Conservation (phyloP, 2,329 filamentous ascomycete species). For the Saccharata proteae region DNA sequence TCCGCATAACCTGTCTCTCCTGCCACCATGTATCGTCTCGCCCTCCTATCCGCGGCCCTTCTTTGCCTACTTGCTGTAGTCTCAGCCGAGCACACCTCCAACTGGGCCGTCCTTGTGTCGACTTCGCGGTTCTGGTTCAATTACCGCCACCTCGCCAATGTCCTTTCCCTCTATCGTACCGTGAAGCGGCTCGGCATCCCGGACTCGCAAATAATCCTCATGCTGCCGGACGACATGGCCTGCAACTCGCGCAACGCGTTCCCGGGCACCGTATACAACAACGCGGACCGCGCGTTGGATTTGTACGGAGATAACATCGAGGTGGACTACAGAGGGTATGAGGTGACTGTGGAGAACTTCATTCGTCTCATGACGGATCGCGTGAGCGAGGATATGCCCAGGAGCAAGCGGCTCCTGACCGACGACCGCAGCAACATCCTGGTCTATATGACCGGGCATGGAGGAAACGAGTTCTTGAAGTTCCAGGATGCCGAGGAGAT, state of each 20-base stretch:
- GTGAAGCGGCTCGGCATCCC: slow-evolving; percentile 96
- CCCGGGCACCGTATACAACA: slow-evolving; percentile 95
- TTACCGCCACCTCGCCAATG: slow-evolving; percentile 95
- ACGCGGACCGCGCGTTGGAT: slow-evolving; percentile 88
- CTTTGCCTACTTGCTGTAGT: slow-evolving; percentile 1
- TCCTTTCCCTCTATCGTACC: slow-evolving; percentile 91
- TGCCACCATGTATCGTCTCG: too few relatives aligned
- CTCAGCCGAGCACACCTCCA: slow-evolving; percentile 78
- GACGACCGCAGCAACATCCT: slow-evolving; percentile 94
- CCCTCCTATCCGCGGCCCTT: too few relatives aligned
- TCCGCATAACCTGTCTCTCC: too few relatives aligned
- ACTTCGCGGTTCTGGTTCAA: slow-evolving; percentile 99
- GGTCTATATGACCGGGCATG: slow-evolving; percentile 98
- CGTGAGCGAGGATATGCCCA: slow-evolving; percentile 85
- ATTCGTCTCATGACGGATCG: slow-evolving; percentile 90
- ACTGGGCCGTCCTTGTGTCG: slow-evolving; percentile 98
- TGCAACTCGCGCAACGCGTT: slow-evolving; percentile 98
- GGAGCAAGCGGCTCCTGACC: slow-evolving; percentile 85
- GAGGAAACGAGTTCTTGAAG: slow-evolving; percentile 94
- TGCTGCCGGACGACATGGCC: slow-evolving; percentile 99
- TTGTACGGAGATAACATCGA: slow-evolving; percentile 98
- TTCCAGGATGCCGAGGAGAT: slow-evolving; percentile 99
- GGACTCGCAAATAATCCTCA: slow-evolving; percentile 97
- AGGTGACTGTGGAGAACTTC: slow-evolving; percentile 98
- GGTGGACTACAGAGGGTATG: slow-evolving; percentile 95